A percentile compares a stretch with the other conserved stretches of the same genome.
Evolutionary conservation across 352 stramenopile species (phyloP).

Genomic region (Phytophthora boehmeriae): DNA sequence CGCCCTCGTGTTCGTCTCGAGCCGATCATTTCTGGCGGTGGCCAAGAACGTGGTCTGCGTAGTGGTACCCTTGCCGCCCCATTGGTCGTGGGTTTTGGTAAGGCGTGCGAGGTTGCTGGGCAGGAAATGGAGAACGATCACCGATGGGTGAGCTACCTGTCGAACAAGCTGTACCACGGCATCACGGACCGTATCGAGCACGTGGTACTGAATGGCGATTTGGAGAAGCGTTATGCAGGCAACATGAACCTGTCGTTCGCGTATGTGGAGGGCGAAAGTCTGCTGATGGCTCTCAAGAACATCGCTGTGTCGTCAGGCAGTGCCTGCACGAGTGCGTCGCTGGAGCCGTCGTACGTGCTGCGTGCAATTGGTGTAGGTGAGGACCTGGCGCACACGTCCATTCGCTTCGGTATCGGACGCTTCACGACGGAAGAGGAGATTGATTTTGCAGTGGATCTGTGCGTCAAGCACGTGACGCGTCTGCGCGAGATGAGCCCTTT

Average conservation of each 20-base stretch:
- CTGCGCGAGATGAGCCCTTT: constrained; percentile 99
- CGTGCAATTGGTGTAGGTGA: constrained; percentile 98
- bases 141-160: constrained; percentile 95
- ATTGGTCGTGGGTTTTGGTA: constrained; percentile 88
- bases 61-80: constrained; percentile 89
- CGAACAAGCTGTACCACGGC: constrained; percentile 92
- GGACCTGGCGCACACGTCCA: constrained; percentile 98
- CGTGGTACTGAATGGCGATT: constrained; percentile 97
- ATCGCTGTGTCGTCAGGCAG: constrained; percentile 97
- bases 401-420: constrained; percentile 97
- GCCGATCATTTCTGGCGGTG: constrained; percentile 97
- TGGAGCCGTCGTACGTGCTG: constrained; percentile 99
- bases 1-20: constrained; percentile 97
- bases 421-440: constrained; percentile 99
- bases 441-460: constrained; percentile 96
- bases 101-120: constrained; percentile 92
- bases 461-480: constrained; percentile 94
- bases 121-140: constrained; percentile 97
- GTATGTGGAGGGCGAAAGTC: constrained; percentile 99
- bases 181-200: constrained; percentile 87
- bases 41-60: constrained; percentile 97
- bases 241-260: constrained; percentile 99
- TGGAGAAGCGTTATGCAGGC: constrained; percentile 92
- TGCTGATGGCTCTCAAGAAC: constrained; percentile 99
- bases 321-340: constrained; percentile 96